phyloP scores from a whole-genome alignment of 257 asterid genomes.

The Capsicum baccatum region DNA sequence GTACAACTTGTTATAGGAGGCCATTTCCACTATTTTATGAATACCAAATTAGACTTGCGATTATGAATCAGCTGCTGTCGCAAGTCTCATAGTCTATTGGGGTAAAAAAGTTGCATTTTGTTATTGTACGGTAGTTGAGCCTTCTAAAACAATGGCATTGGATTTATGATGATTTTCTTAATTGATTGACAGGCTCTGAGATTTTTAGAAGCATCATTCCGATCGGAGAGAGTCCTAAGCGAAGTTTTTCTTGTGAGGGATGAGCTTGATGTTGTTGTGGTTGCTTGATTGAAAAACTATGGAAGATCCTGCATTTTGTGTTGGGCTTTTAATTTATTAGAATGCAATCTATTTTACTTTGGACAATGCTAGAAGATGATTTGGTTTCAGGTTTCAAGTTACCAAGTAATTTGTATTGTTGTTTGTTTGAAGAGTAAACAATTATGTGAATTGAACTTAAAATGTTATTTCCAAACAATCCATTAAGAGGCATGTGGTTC shows the following conservation, averaged over 20 bases:
- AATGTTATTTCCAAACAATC: neutral
- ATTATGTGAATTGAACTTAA: neutral
- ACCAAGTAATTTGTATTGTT: neutral
- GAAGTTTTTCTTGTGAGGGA: conserved; percentile 14
- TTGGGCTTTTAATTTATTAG: conserved; percentile 43
- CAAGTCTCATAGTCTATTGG: neutral
- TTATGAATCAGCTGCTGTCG: neutral
- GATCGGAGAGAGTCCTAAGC: neutral
- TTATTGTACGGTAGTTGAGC: neutral
- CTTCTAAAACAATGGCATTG: neutral
- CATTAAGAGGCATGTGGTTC: no score
- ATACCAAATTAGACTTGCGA: neutral
- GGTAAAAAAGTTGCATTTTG: neutral
- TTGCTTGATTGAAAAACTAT: neutral
- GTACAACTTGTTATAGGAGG: neutral
- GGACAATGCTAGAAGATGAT: neutral
- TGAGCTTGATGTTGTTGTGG: neutral
- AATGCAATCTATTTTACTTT: no score
- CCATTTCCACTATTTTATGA: neutral
- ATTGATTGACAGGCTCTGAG: conserved; percentile 6
- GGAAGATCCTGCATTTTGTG: neutral
- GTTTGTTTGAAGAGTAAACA: neutral
- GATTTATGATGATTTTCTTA: neutral
- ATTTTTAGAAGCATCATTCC: neutral
- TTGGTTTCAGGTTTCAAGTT: neutral